A percentile compares a stretch with the other conserved stretches of the same genome.
Evolutionary conservation across 2,329 filamentous ascomycete genomes (phyloP).

Genomic region (Rutstroemia sydowiana): DNA sequence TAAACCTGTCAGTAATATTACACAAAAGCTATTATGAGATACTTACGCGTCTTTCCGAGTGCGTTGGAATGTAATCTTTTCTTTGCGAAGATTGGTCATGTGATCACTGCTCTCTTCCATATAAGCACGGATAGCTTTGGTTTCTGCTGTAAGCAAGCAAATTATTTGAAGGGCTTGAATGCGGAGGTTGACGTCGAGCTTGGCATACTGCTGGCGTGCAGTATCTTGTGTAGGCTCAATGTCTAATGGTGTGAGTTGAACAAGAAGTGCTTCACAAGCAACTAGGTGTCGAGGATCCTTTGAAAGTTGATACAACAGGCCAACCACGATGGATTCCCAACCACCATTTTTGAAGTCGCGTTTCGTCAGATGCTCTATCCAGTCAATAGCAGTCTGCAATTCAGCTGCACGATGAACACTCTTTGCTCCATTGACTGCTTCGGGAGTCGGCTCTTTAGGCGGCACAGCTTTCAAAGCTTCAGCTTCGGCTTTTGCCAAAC

Average conservation of each 20-base stretch:
- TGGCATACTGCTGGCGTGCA: constrained; percentile 63
- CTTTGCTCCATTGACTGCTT: constrained; percentile 40
- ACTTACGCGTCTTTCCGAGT: constrained; percentile 61
- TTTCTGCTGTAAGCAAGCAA: constrained; percentile 77
- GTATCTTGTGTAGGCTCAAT: constrained; percentile 69
- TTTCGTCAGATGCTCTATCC: constrained; percentile 76
- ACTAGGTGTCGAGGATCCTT: constrained; percentile 62
- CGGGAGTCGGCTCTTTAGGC: constrained; percentile 26
- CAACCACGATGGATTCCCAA: constrained; percentile 86
- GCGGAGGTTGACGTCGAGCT: constrained; percentile 75
- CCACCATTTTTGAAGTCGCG: constrained; percentile 82
- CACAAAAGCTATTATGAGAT: not conserved
- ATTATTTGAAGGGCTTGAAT: constrained; percentile 76
- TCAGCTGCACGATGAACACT: constrained; percentile 66
- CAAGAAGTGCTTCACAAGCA: constrained; percentile 71
- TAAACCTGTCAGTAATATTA: constrained; percentile 33
- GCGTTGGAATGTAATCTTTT: constrained; percentile 88
- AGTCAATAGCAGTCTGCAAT: constrained; percentile 65
- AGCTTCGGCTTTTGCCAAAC: constrained; percentile 72
- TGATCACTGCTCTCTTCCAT: constrained; percentile 88
- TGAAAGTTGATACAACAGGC: constrained; percentile 77
- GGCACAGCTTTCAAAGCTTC: constrained; percentile 52
- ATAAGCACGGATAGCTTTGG: constrained; percentile 77
- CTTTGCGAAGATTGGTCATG: constrained; percentile 91
- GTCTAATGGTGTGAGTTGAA: constrained; percentile 72